Conservation (phyloP, 1,284 basidiomycete species). For the Ustanciosporium gigantosporum region DNA sequence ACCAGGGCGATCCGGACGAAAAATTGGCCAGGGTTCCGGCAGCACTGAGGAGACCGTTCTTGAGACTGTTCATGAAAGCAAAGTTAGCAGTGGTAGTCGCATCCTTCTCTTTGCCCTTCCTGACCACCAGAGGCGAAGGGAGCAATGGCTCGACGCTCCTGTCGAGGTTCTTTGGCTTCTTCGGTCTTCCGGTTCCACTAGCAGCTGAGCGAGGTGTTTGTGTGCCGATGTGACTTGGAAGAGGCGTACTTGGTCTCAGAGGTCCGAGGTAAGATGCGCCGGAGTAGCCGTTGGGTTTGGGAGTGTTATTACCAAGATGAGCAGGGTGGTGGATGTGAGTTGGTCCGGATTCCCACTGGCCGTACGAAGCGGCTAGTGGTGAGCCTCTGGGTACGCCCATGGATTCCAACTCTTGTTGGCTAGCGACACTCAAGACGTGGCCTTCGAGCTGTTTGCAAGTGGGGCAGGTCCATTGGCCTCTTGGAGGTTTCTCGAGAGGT, state of each 20-base stretch:
- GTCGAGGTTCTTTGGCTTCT: slow-evolving; percentile 29
- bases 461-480: slow-evolving; percentile 52
- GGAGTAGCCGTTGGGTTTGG: not conserved
- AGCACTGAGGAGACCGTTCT: slow-evolving; percentile 20
- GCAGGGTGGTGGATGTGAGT: not conserved
- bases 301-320: not conserved
- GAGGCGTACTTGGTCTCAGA: slow-evolving; percentile 19
- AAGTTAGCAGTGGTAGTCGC: slow-evolving; percentile 6
- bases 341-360: slow-evolving; percentile 27
- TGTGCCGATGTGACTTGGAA: too few species aligned
- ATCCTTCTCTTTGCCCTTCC: slow-evolving; percentile 5
- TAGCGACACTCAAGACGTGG: not conserved
- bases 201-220: slow-evolving; percentile 1
- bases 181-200: slow-evolving; percentile 13
- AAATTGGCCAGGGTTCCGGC: slow-evolving; percentile 22
- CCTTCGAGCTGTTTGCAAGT: slow-evolving; percentile 20
- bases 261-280: slow-evolving; percentile 8
- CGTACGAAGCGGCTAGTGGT: slow-evolving; percentile 23
- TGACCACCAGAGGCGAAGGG: slow-evolving; percentile 4
- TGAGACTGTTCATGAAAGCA: slow-evolving; percentile 27
- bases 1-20: slow-evolving; percentile 16
- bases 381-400: slow-evolving; percentile 2
- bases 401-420: not conserved
- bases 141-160: slow-evolving; percentile 27
- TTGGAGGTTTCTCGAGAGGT: slow-evolving; percentile 57